Base-by-base conservation (phyloP, 1,139 yeast species). In the Tardiomyces depauwii region DNA sequence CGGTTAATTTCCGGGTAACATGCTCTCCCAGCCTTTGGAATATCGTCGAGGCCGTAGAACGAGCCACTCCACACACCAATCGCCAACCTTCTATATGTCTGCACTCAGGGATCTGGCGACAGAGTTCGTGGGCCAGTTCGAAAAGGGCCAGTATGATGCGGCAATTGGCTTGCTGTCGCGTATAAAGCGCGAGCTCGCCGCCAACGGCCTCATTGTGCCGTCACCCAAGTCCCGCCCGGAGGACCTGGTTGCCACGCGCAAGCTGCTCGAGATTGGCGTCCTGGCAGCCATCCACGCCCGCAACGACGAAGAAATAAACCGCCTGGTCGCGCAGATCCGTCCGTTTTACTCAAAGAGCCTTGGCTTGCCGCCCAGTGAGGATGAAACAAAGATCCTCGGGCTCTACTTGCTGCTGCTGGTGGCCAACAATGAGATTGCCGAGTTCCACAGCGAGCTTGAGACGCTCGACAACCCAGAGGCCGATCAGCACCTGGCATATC, bases 361-460 rank as follows among this genome's bases (percentile, higher is more conserved):
- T 55, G 61, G 65, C 42, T 64, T 82, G 51, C 78, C 81, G 47
- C 66, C 68, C 40, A 76, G 82, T 28, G 73, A 73, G 42, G 83
- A 85, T 60, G 78, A 82, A 58, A 82, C 82, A 58, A 88, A 89
- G 63, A 68, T 91, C 59, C 72, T 82, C 49, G 83, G 95, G 46
- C 73, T 91, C 48, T 83, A 86, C 58, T 71, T 91, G 55, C 68
- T 91, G 52, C 75, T 83, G 52, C 69, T 89, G 52, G 74, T 91
- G 53, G 78, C 95, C 14, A 83, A 83, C 60, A 94, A 94, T 44
- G 84, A 82, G 56, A 79, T 88, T 45, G 86, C 94, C 28, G 79
- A 79, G 62, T 91, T 91, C 68, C 96, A 91, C 65, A 80, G 88
- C 33, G 96, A 87, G 63, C 70, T 91, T 53, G 97, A 91, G 63